These are phyloP conservation scores for Phytophthora syringae DNA, from an alignment of 352 stramenopile genomes.

Conservation along the genomic window DNA sequence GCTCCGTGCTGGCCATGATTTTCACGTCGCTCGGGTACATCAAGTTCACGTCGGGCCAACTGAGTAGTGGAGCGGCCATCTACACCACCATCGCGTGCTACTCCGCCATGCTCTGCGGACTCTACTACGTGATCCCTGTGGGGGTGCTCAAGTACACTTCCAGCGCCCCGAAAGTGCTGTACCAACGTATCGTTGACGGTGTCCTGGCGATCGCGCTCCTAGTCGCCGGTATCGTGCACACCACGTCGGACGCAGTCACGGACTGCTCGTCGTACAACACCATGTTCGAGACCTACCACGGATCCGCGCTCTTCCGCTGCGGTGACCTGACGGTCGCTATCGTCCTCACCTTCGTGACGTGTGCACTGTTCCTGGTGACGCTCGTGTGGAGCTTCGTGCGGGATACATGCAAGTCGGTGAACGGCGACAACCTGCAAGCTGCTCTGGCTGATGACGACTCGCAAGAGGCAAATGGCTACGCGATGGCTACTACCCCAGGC, in stretches of 20 bases:
- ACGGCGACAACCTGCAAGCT: slow-evolving; percentile 27
- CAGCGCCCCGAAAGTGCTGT: slow-evolving; percentile 33
- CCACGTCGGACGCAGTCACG: slow-evolving; percentile 36
- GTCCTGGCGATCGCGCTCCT: slow-evolving; percentile 35
- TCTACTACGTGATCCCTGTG: slow-evolving; percentile 48
- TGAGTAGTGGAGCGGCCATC: slow-evolving; percentile 45
- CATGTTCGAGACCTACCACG: slow-evolving; percentile 54
- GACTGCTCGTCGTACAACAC: slow-evolving; percentile 50
- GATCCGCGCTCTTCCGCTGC: slow-evolving; percentile 49
- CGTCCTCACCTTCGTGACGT: slow-evolving; percentile 51
- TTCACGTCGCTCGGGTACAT: slow-evolving; percentile 57
- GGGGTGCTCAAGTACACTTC: slow-evolving; percentile 30
- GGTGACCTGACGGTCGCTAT: slow-evolving; percentile 46
- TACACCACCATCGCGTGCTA: slow-evolving; percentile 50
- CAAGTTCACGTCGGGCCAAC: slow-evolving; percentile 43
- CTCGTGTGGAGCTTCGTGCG: slow-evolving; percentile 42
- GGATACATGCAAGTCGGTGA: slow-evolving; percentile 24
- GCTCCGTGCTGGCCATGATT: slow-evolving; percentile 45
- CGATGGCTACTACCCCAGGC: slow-evolving; percentile 31
- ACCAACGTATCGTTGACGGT: slow-evolving; percentile 40
- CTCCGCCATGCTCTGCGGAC: slow-evolving; percentile 40
- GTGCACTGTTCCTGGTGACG: slow-evolving; percentile 40
- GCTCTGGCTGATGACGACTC: slow-evolving; percentile 34
- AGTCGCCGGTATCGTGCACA: slow-evolving; percentile 43
- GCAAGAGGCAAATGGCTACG: slow-evolving; percentile 35